Base-by-base conservation (phyloP, 257 asterid genomes). In the Voacanga thouarsii region DNA sequence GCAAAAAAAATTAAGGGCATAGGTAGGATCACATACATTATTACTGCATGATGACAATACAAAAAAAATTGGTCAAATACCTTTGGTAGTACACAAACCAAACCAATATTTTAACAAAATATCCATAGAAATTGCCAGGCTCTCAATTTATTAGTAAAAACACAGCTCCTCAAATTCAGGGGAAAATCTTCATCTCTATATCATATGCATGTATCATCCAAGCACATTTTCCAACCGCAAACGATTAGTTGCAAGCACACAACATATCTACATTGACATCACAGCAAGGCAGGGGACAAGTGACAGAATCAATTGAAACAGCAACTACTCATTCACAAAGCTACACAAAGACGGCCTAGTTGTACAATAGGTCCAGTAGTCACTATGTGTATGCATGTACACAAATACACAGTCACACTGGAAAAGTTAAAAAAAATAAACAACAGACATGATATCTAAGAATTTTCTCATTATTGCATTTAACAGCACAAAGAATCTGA, bases 1-100 rank as follows among this genome's bases (percentile, higher is more conserved):
- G 92, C 93, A 82, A 92, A 92, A 90, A 94, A 90, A 78, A 91
- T 76, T 84, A 94, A 81, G 67, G 99, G 99, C 97, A 94, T 94
- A 8, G 99, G 97, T 78, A 94, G 89, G 77, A 87, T 26, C 72
- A 94, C 96, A 83, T 94, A 94, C 96, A 90, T 91, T 75, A 91
- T 72, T 47, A 90, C 99, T 94, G 93, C 90, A 85, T 70, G 81
- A 82, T 51, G 50, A 72, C 66, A 79, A 57, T 18, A 44, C 76
- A 77, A 84, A 19, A 68, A 11, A 73, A 8, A 44, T 26, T 70
- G 45, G 71, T 71, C 73, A 59, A 18, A 47, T 15, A 68, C 11
- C 19, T 45, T 33, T 24, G 21, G 18, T 24, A 19, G 18, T 51
- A 2, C 26, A 57, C 6, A 10, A 68, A 41, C 1, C 26, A 41